These are phyloP conservation scores for Lepidium africanum DNA, from an alignment of 345 rosid species.

Conservation along the genomic window DNA sequence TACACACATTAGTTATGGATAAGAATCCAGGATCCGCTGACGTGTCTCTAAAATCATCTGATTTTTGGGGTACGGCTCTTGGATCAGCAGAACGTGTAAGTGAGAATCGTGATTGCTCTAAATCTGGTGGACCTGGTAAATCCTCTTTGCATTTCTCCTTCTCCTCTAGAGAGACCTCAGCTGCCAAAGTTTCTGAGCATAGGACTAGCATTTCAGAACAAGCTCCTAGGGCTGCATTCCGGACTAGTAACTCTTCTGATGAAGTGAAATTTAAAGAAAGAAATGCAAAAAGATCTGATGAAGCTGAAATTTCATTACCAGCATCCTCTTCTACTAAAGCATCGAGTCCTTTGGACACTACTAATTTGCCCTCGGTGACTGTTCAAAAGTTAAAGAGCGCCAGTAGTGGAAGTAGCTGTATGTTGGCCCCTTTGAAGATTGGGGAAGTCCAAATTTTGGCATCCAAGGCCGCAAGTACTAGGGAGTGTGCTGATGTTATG, in stretches of 20 bases:
- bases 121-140: conserved; percentile 19
- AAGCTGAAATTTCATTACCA: conserved; percentile 24
- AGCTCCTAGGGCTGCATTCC: conserved; percentile 20
- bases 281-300: conserved; percentile 20
- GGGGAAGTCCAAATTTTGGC: conserved; percentile 25
- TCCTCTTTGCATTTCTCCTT: conserved; percentile 43
- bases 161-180: conserved; percentile 20
- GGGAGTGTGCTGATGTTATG: conserved; percentile 24
- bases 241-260: conserved; percentile 12
- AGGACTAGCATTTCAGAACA: conserved; percentile 24
- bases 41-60: conserved; percentile 33
- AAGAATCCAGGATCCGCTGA: conserved; percentile 23
- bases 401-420: conserved; percentile 14
- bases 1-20: conserved; percentile 15
- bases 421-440: conserved; percentile 30
- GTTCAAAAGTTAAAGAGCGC: conserved; percentile 28
- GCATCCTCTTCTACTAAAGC: conserved; percentile 5
- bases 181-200: conserved; percentile 18
- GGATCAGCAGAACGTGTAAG: conserved; percentile 26
- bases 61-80: conserved; percentile 55
- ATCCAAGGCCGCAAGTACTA: conserved; percentile 23
- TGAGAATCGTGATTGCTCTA: conserved; percentile 22
- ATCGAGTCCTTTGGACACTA: conserved; percentile 8
- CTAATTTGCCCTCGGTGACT: conserved; percentile 16
- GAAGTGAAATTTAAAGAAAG: conserved; percentile 22